Percentiles rank a stretch among this genome's conserved stretches.
Conservation (phyloP, 2,329 filamentous ascomycete species). For the Xylaria sp. region DNA sequence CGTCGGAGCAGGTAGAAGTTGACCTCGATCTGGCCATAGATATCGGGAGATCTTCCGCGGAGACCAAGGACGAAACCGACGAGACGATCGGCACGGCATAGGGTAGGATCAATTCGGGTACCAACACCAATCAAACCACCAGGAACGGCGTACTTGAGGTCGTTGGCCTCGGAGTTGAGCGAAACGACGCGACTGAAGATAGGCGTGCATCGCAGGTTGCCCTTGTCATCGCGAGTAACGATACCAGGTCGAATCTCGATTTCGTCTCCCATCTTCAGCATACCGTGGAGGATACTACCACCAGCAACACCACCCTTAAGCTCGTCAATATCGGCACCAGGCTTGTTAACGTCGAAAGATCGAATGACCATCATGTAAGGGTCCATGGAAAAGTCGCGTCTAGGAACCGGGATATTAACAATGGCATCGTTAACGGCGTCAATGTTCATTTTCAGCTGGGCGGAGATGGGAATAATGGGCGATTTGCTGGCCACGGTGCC, state of each 20-base stretch:
- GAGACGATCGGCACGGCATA: slow-evolving; percentile 97
- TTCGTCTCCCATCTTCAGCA: slow-evolving; percentile 94
- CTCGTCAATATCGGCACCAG: slow-evolving; percentile 96
- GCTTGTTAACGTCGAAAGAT: slow-evolving; percentile 99
- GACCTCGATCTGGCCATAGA: slow-evolving; percentile 97
- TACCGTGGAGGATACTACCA: slow-evolving; percentile 93
- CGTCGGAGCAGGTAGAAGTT: slow-evolving; percentile 98
- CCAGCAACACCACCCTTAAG: slow-evolving; percentile 98
- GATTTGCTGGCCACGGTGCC: slow-evolving; percentile 93
- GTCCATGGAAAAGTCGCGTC: slow-evolving; percentile 83
- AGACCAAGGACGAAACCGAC: slow-evolving; percentile 97
- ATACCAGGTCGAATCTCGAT: slow-evolving; percentile 99
- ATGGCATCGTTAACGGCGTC: slow-evolving; percentile 96
- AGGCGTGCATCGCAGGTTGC: slow-evolving; percentile 90
- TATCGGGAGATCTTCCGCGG: slow-evolving; percentile 86
- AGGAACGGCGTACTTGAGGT: slow-evolving; percentile 95
- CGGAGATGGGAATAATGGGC: slow-evolving; percentile 93
- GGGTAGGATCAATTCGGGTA: slow-evolving; percentile 92
- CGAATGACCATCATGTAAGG: slow-evolving; percentile 99
- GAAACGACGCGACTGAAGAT: slow-evolving; percentile 95
- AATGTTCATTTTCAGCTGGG: slow-evolving; percentile 99
- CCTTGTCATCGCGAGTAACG: slow-evolving; percentile 88
- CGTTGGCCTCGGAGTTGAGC: slow-evolving; percentile 95
- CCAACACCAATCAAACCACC: slow-evolving; percentile 98
- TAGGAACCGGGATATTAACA: slow-evolving; percentile 87